Conservation (phyloP, 805 yeast genomes). For the Wickerhamiella slavikovae region DNA sequence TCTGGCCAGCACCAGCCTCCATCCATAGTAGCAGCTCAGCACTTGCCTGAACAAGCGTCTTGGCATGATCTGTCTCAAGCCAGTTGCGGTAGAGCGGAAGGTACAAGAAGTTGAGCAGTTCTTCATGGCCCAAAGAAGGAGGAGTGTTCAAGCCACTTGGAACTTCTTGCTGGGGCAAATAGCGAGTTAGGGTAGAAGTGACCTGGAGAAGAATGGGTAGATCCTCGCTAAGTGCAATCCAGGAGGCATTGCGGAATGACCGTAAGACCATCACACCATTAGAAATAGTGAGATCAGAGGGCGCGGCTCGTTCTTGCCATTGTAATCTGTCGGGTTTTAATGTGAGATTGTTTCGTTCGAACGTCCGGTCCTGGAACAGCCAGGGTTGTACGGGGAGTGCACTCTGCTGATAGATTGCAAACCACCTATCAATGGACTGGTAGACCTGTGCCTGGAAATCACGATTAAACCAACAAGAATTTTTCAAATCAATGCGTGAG, state of each 20-base stretch:
- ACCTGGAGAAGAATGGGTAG: conserved; percentile 14
- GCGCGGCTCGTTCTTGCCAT: too few relatives aligned
- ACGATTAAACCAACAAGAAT: conserved; percentile 8
- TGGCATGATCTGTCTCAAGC: conserved; percentile 14
- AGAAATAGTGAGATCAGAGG: too few relatives aligned
- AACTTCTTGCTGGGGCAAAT: too few relatives aligned
- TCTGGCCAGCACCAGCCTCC: conserved; percentile 11
- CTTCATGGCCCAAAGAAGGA: conserved; percentile 2
- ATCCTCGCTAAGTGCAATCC: conserved; percentile 15
- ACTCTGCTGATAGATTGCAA: too few relatives aligned
- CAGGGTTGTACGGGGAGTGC: too few relatives aligned
- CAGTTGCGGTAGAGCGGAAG: conserved; percentile 14
- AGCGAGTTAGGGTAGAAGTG: conserved; percentile 11
- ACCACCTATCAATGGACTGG: conserved; percentile 17
- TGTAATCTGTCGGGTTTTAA: too few relatives aligned
- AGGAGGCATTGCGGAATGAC: conserved; percentile 14
- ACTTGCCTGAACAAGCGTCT: conserved; percentile 12
- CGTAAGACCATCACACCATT: conserved; percentile 13
- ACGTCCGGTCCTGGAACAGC: too few relatives aligned
- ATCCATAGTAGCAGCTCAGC: conserved; percentile 13
- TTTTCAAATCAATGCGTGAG: conserved; percentile 5
- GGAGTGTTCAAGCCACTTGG: too few relatives aligned
- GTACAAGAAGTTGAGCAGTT: conserved; percentile 11
- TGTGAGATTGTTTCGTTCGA: too few relatives aligned
- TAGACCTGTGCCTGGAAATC: conserved; percentile 13